Evolutionary conservation across 495 filamentous ascomycete genomes (phyloP).

Genomic region (Lichenothelia convexa): DNA sequence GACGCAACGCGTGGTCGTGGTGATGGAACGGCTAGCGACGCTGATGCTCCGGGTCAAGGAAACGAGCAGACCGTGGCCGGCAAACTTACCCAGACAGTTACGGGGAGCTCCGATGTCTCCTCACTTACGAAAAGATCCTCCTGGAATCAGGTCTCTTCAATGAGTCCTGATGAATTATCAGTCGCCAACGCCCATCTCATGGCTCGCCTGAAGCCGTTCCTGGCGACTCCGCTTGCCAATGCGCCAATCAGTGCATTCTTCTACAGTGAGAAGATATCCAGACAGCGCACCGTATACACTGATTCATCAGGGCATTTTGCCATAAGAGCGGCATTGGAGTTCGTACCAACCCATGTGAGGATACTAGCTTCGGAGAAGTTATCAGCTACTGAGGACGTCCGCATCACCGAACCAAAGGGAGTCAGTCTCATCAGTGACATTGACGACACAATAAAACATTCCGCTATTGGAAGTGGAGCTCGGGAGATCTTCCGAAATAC

Average conservation of each 20-base stretch:
- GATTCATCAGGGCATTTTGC: slow-evolving; percentile 77
- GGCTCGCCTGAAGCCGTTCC: slow-evolving; percentile 71
- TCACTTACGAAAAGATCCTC: slow-evolving; percentile 26
- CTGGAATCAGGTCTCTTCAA: slow-evolving; percentile 34
- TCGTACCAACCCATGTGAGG: slow-evolving; percentile 74
- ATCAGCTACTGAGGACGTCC: slow-evolving; percentile 55
- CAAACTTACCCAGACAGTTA: slow-evolving; percentile 1
- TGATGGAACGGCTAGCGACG: slow-evolving; percentile 17
- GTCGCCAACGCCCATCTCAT: slow-evolving; percentile 73
- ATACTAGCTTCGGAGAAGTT: slow-evolving; percentile 75
- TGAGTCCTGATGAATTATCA: slow-evolving; percentile 52
- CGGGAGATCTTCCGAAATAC: slow-evolving; percentile 92
- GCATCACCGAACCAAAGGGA: slow-evolving; percentile 58
- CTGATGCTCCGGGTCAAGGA: not conserved
- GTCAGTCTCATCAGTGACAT: slow-evolving; percentile 94
- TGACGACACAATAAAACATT: slow-evolving; percentile 95
- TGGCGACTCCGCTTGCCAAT: slow-evolving; percentile 58
- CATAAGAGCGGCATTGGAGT: slow-evolving; percentile 59
- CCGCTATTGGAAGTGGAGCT: slow-evolving; percentile 67
- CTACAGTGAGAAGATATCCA: slow-evolving; percentile 62
- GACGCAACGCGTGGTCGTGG: slow-evolving; percentile 27
- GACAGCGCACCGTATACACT: slow-evolving; percentile 60
- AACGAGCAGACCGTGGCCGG: not conserved
- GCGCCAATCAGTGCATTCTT: slow-evolving; percentile 78
- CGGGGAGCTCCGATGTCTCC: slow-evolving; percentile 10